These are phyloP conservation scores for Salvia splendens DNA, from an alignment of 257 asterid genomes.

Conservation along the genomic window DNA sequence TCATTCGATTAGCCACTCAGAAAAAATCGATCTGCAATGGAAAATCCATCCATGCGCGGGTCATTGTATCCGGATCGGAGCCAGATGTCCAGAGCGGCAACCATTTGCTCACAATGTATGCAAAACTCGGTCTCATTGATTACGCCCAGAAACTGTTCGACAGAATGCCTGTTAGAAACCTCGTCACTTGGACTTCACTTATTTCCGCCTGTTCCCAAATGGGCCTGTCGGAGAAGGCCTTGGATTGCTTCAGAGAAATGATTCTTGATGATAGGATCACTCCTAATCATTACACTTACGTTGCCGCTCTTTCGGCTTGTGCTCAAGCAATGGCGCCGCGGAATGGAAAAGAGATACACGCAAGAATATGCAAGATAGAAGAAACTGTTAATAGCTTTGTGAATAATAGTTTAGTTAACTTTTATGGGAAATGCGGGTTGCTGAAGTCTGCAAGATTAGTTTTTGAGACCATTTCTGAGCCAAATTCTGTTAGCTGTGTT, in stretches of 20 bases:
- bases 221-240: slow-evolving; percentile 50
- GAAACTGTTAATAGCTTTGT: slow-evolving; percentile 50
- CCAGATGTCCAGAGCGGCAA: slow-evolving; percentile 52
- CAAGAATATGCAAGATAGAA: slow-evolving; percentile 50
- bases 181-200: slow-evolving; percentile 65
- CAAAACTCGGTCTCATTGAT: slow-evolving; percentile 35
- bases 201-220: slow-evolving; percentile 60
- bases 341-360: slow-evolving; percentile 73
- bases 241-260: slow-evolving; percentile 53
- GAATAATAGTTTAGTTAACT: slow-evolving; percentile 60
- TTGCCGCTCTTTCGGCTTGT: slow-evolving; percentile 67
- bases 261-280: slow-evolving; percentile 48
- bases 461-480: slow-evolving; percentile 58
- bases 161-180: slow-evolving; percentile 56
- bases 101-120: slow-evolving; percentile 59
- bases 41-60: slow-evolving; percentile 60
- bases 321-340: slow-evolving; percentile 45
- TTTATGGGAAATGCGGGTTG: slow-evolving; percentile 76
- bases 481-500: slow-evolving; percentile 60
- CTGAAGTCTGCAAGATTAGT: slow-evolving; percentile 55
- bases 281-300: slow-evolving; percentile 66
- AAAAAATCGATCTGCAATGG: slow-evolving; percentile 48
- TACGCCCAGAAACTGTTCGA: slow-evolving; percentile 62
- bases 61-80: slow-evolving; percentile 44
- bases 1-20: slow-evolving; percentile 54